phyloP scores from a whole-genome alignment of 495 filamentous ascomycete species.

The Xylaria acuta region DNA sequence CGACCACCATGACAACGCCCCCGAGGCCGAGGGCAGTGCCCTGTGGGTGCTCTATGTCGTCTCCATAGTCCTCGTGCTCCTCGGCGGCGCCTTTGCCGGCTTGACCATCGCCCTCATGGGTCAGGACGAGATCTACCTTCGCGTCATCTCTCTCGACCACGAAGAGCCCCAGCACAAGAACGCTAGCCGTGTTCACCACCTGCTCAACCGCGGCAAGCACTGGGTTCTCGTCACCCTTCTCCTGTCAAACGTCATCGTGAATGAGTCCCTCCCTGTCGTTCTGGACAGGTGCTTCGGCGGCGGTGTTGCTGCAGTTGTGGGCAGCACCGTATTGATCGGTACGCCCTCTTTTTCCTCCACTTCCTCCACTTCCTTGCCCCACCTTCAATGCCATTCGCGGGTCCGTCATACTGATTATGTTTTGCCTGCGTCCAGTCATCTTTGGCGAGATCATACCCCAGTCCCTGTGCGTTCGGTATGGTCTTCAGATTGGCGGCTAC shows the following conservation, averaged over 20 bases:
- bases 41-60: slow-evolving; percentile 53
- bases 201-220: slow-evolving; percentile 90
- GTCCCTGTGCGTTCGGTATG: slow-evolving; percentile 95
- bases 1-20: slow-evolving; percentile 39
- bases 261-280: slow-evolving; percentile 95
- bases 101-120: slow-evolving; percentile 92
- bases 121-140: slow-evolving; percentile 95
- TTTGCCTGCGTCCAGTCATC: slow-evolving; percentile 68
- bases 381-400: not conserved
- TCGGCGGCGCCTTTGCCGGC: slow-evolving; percentile 94
- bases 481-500: slow-evolving; percentile 93
- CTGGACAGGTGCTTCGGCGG: slow-evolving; percentile 92
- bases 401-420: not conserved
- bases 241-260: slow-evolving; percentile 96
- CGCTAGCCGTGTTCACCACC: slow-evolving; percentile 76
- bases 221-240: slow-evolving; percentile 98
- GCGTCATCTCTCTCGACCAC: slow-evolving; percentile 83
- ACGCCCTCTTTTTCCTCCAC: slow-evolving; percentile 34
- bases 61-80: slow-evolving; percentile 70
- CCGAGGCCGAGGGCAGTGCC: slow-evolving; percentile 48
- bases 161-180: slow-evolving; percentile 76
- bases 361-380: no score
- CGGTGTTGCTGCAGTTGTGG: slow-evolving; percentile 91
- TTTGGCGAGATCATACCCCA: slow-evolving; percentile 97
- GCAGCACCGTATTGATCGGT: slow-evolving; percentile 94